These are phyloP conservation scores for Caulochytrium protostelioides DNA, from an alignment of 371 early-diverging fungal genomes.

Conservation along the genomic window DNA sequence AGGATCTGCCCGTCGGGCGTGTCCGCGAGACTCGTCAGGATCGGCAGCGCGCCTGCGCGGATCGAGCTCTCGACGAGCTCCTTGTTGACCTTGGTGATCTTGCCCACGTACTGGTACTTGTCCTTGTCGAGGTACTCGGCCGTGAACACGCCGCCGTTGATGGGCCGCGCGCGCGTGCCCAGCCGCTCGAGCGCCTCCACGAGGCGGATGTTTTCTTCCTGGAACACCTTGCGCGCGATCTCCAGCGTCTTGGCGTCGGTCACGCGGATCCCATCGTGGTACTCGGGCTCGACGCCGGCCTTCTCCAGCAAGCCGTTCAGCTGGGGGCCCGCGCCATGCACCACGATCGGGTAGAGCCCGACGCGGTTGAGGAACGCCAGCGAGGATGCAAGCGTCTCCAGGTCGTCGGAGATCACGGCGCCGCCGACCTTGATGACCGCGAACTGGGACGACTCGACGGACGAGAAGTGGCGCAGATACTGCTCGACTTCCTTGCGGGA, in stretches of 20 bases:
- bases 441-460: slow-evolving; percentile 93
- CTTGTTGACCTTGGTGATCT: slow-evolving; percentile 70
- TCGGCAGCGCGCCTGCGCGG: slow-evolving; percentile 78
- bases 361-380: slow-evolving; percentile 87
- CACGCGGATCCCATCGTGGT: slow-evolving; percentile 86
- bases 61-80: slow-evolving; percentile 73
- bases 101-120: slow-evolving; percentile 78
- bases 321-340: slow-evolving; percentile 94
- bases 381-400: slow-evolving; percentile 79
- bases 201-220: slow-evolving; percentile 76
- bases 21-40: slow-evolving; percentile 85
- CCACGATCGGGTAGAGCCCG: slow-evolving; percentile 88
- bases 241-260: slow-evolving; percentile 76
- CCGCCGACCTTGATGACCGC: slow-evolving; percentile 97
- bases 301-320: slow-evolving; percentile 66
- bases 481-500: slow-evolving; percentile 92
- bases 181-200: slow-evolving; percentile 84
- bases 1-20: slow-evolving; percentile 85
- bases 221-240: slow-evolving; percentile 70
- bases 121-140: slow-evolving; percentile 82
- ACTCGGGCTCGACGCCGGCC: slow-evolving; percentile 71
- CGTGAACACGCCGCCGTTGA: slow-evolving; percentile 80
- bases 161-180: slow-evolving; percentile 81
- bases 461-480: slow-evolving; percentile 82
- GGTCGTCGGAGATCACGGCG: slow-evolving; percentile 80